A percentile compares a stretch with the other conserved stretches of the same genome.
Evolutionary conservation across 441 rosid species (phyloP).

Genomic region (Bruguiera hainesii): DNA sequence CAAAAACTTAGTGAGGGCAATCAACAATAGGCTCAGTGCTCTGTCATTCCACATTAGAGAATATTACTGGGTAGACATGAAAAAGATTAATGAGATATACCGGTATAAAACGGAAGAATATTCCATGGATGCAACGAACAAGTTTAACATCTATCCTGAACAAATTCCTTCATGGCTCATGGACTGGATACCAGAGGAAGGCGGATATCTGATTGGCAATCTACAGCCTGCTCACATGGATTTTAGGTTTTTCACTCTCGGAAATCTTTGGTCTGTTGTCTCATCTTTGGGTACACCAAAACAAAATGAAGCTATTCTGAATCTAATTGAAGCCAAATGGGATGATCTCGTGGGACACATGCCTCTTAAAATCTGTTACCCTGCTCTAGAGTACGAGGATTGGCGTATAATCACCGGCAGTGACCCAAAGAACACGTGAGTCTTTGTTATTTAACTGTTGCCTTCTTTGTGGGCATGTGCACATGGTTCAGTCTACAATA

Average conservation of each 20-base stretch:
- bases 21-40: conserved; percentile 86
- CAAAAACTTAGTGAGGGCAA: conserved; percentile 65
- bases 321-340: conserved; percentile 82
- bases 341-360: conserved; percentile 73
- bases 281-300: conserved; percentile 83
- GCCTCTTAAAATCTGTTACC: conserved; percentile 93
- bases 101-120: conserved; percentile 94
- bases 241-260: conserved; percentile 89
- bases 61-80: conserved; percentile 89
- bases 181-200: conserved; percentile 91
- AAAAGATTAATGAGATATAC: conserved; percentile 85
- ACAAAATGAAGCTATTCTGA: conserved; percentile 72
- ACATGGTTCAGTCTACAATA: neutral
- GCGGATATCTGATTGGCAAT: conserved; percentile 81
- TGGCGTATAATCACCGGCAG: conserved; percentile 94
- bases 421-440: conserved; percentile 95
- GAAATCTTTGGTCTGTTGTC: conserved; percentile 85
- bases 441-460: neutral
- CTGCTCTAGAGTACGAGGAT: conserved; percentile 74
- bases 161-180: conserved; percentile 89
- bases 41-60: conserved; percentile 90
- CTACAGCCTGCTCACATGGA: conserved; percentile 99
- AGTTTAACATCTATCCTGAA: conserved; percentile 94
- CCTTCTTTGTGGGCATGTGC: neutral
- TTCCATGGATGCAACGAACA: conserved; percentile 81